phyloP scores from a whole-genome alignment of 2,329 filamentous ascomycete species.

The Aspergillus uvarum region DNA sequence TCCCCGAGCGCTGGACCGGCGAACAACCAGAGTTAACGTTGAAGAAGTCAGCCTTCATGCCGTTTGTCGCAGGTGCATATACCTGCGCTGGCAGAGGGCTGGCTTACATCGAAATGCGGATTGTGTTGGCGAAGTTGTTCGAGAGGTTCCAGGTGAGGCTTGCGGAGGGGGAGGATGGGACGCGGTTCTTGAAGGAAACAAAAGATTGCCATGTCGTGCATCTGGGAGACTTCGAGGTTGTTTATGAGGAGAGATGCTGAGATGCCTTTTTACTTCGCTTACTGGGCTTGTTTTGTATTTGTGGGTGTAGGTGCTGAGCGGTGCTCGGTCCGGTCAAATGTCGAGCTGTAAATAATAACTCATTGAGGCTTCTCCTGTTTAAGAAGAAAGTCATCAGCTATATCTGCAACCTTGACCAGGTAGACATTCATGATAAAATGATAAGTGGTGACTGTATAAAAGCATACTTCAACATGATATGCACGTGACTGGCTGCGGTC shows the following conservation, averaged over 20 bases:
- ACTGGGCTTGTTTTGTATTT: too few species aligned
- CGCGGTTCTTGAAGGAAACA: background rate
- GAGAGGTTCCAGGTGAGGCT: background rate
- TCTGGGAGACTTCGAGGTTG: background rate
- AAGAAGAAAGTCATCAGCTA: too few species aligned
- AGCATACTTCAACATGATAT: background rate
- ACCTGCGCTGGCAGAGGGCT: background rate
- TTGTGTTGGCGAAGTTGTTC: background rate
- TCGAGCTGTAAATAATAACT: too few species aligned
- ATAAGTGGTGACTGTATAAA: background rate
- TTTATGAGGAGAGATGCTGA: background rate
- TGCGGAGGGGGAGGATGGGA: background rate
- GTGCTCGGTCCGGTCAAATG: too few species aligned
- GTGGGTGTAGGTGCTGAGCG: too few species aligned
- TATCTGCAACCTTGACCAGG: too few species aligned
- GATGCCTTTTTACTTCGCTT: background rate
- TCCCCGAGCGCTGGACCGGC: conserved; percentile 1
- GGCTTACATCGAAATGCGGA: background rate
- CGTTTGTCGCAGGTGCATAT: background rate
- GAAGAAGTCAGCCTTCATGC: background rate
- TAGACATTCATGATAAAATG: too few species aligned
- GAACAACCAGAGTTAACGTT: background rate
- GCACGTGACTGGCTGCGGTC: background rate
- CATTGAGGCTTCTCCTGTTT: too few species aligned
- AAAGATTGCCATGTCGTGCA: background rate